These are phyloP conservation scores for Escovopsis weberi DNA, from an alignment of 2,329 filamentous ascomycete species.

Conservation along the genomic window DNA sequence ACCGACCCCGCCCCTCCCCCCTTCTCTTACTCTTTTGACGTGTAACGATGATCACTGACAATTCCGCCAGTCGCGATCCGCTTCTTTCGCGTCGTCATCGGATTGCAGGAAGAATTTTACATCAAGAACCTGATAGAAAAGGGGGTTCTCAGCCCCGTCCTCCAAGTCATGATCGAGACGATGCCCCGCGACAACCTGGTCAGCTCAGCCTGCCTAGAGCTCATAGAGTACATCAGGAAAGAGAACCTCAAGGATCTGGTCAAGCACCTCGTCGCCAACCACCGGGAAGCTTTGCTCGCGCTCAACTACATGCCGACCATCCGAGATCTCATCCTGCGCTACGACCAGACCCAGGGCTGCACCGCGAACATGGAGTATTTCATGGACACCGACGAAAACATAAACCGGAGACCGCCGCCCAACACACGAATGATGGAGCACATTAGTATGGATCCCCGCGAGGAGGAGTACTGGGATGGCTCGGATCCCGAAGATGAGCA, in stretches of 20 bases:
- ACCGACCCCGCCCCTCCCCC: background rate
- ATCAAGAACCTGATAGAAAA: conserved; percentile 71
- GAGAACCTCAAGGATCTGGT: conserved; percentile 71
- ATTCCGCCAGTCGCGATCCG: conserved; percentile 61
- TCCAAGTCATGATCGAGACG: conserved; percentile 70
- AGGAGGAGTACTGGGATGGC: conserved; percentile 89
- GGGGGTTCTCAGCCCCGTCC: conserved; percentile 66
- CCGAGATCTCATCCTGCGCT: conserved; percentile 56
- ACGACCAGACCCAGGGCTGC: conserved; percentile 64
- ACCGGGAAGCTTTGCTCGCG: conserved; percentile 58
- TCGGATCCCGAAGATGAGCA: conserved; percentile 77
- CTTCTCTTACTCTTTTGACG: background rate
- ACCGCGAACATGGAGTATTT: conserved; percentile 55
- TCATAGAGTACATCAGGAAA: conserved; percentile 81
- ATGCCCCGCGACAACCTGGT: conserved; percentile 88
- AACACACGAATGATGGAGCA: conserved; percentile 58
- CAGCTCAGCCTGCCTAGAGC: conserved; percentile 83
- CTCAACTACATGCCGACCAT: conserved; percentile 83
- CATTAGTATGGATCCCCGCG: conserved; percentile 54
- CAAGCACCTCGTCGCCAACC: conserved; percentile 70
- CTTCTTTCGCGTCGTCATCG: conserved; percentile 79
- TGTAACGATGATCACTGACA: background rate
- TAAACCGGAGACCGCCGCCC: conserved; percentile 26
- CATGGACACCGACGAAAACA: conserved; percentile 52
- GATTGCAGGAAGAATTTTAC: conserved; percentile 83